Evolutionary conservation across 139 green algal species (phyloP).

Genomic region (Yamagishiella unicocca): DNA sequence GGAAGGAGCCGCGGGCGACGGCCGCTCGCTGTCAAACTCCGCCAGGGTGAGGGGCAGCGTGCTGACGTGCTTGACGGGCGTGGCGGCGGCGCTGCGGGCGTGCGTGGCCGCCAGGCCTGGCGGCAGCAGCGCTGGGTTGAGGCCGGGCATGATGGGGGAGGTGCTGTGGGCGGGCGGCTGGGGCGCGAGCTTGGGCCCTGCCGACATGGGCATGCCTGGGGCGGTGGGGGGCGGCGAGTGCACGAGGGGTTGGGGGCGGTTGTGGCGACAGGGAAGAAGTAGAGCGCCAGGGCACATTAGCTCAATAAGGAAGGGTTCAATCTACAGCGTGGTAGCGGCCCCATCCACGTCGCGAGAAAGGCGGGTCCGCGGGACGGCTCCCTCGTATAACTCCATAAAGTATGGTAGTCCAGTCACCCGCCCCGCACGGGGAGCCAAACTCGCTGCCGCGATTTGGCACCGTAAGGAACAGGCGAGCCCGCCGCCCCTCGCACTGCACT

Average conservation of each 20-base stretch:
- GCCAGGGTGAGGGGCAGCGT: neutral
- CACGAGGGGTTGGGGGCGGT: neutral
- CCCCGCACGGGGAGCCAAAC: no score
- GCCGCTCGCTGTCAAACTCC: conserved; percentile 6
- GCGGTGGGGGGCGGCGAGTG: no score
- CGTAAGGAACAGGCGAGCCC: no score
- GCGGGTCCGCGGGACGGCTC: no score
- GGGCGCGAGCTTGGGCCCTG: conserved; percentile 12
- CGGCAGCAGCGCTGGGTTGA: conserved; percentile 28
- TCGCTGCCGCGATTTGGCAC: no score
- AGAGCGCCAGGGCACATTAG: no score
- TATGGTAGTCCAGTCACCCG: no score
- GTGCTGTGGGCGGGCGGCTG: neutral
- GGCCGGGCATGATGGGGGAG: conserved; percentile 15
- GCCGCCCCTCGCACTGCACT: no score
- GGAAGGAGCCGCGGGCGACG: neutral
- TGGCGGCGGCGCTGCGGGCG: conserved; percentile 18
- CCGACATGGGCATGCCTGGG: neutral
- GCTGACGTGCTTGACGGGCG: conserved; percentile 9
- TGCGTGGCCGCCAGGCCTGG: conserved; percentile 16
- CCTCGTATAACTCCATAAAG: no score
- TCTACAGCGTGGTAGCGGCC: no score
- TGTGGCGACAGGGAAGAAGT: neutral
- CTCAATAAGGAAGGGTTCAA: no score
- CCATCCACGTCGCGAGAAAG: no score